phyloP scores from a whole-genome alignment of 768 basidiomycete species.

The Lanmaoa rubissima region DNA sequence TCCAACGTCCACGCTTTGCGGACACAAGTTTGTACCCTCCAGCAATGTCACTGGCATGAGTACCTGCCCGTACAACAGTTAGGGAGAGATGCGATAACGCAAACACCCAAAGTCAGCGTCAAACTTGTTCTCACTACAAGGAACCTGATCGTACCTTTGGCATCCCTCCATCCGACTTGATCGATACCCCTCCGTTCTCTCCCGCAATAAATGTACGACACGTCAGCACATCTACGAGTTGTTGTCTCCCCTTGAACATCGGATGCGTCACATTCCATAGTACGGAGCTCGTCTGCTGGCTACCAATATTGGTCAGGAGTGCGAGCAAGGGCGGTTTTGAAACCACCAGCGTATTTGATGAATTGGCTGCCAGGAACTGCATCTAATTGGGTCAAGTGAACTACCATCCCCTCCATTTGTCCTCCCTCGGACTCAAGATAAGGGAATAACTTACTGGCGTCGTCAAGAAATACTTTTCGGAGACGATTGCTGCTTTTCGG shows the following conservation, averaged over 20 bases:
- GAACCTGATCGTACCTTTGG: conserved; percentile 38
- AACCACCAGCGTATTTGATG: conserved; percentile 42
- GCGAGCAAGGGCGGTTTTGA: conserved; percentile 57
- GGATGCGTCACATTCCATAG: conserved; percentile 45
- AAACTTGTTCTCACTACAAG: neutral
- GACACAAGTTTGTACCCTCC: conserved; percentile 18
- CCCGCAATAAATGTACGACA: conserved; percentile 41
- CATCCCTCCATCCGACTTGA: conserved; percentile 41
- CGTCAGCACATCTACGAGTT: conserved; percentile 52
- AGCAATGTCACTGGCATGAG: conserved; percentile 35
- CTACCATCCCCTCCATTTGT: neutral
- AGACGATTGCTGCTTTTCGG: conserved; percentile 47
- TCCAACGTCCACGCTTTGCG: conserved; percentile 8
- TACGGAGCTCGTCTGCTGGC: conserved; percentile 29
- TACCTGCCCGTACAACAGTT: conserved; percentile 24
- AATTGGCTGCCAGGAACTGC: conserved; percentile 41
- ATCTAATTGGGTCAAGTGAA: conserved; percentile 33
- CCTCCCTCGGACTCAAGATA: neutral
- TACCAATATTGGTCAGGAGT: conserved; percentile 55
- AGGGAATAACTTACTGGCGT: conserved; percentile 38
- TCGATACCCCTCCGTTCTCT: conserved; percentile 40
- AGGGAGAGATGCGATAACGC: neutral
- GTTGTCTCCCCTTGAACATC: conserved; percentile 40
- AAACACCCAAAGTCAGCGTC: neutral
- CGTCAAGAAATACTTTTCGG: conserved; percentile 44